Evolutionary conservation across 2,329 filamentous ascomycete genomes (phyloP), one percentile per base, ranked within the genome.

Genomic region (Trichoderma brevicompactum): DNA sequence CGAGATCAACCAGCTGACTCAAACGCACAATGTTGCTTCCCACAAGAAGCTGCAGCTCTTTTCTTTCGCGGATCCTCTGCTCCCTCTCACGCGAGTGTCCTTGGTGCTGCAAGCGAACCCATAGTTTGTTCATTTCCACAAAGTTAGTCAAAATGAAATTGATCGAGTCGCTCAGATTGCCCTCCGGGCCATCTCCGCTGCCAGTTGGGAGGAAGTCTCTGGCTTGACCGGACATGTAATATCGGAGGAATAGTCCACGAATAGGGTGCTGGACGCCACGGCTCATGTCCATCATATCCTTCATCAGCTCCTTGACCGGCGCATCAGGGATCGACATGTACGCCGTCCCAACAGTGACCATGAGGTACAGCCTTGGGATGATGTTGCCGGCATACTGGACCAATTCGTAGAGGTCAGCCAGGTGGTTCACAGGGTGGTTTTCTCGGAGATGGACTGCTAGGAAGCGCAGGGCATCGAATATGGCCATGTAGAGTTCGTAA

Each of bases 261-360:
- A 97, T 94, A 15, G 95, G 95, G 78, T 99, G 95, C 75, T 99
- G 95, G 23, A 99, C 94, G 65, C 95, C 95, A 69, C 95, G 87
- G 79, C 93, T 98, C 95, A 99, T 99, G 79, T 99, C 95, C 95
- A 99, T 99, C 95, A 99, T 99, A 78, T 99, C 95, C 80, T 99
- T 99, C 95, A 99, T 99, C 68, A 99, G 92, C 82, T 99, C 95
- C 81, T 99, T 99, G 71, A 99, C 95, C 0, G 95, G 95, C 66
- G 96, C 95, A 84, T 98, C 95, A 74, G 95, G 91, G 74, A 99
- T 96, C 32, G 92, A 90, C 95, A 99, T 99, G 82, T 99, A 99
- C 55, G 97, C 96, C 2, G 95, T 99, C 66, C 95, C 95, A 44
- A 99, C 96, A 0, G 96, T 99, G 74, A 99, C 95, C 96, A 99